Evolutionary conservation across 805 yeast genomes (phyloP), one percentile per base, ranked within the genome.

Genomic region (Ogataea kodamae): DNA sequence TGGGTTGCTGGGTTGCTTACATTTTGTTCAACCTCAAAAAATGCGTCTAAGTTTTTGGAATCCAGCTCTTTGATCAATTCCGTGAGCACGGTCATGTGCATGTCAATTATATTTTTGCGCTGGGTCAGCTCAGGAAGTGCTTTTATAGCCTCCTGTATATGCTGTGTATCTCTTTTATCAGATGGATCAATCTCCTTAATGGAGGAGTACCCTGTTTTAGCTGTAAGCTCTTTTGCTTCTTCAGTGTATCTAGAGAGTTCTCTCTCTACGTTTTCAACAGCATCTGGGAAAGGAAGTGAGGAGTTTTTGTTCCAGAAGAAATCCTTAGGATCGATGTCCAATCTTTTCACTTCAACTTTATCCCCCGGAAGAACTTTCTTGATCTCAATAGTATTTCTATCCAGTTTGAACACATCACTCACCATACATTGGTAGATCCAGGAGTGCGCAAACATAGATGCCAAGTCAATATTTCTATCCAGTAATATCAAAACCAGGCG

Each of bases 361-460:
- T 63, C 65, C 9, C 45, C 47, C 10, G 57, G 56, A 6, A 44
- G 47, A 5, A 23, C 17, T 17, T 65, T 62, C 25, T 67, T 66
- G 20, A 88, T 67, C 13, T 78, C 74, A 40, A 90, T 82, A 15
- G 96, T 81, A 57, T 90, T 89, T 54, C 95, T 74, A 45, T 79
- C 74, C 49, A 92, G 68, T 33, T 76, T 73, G 57, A 92, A 86
- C 5, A 88, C 92, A 56, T 92, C 99, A 52, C 89, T 84, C 12
- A 92, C 92, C 76, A 92, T 79, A 52, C 96, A 88, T 64, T 90
- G 96, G 58, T 92, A 92, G 30, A 94, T 89, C 97, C 97, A 90
- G 9, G 97, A 86, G 62, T 92, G 99, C 1, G 90, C 76, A 59
- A 92, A 80, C 97, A 92, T 90, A 10, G 95, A 81, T 2, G 92